These are phyloP conservation scores for Micromonas commoda DNA, from an alignment of 139 green algal genomes.

Conservation along the genomic window DNA sequence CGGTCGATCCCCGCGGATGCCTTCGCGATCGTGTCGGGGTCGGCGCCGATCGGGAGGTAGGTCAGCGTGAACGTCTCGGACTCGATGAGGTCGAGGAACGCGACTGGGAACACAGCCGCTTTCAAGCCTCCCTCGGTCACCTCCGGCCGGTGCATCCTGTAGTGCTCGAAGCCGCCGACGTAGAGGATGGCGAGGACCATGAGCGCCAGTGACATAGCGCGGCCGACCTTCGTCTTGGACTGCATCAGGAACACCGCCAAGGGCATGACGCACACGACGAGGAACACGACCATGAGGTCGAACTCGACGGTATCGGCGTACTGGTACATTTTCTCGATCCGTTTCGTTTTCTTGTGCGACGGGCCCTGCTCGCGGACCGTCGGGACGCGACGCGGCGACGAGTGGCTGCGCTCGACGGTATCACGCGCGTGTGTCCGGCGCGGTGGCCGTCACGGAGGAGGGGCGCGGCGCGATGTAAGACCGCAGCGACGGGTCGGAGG, in stretches of 20 bases:
- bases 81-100: neutral
- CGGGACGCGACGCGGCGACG: too few relatives aligned
- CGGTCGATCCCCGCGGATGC: too few relatives aligned
- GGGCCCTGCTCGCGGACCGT: too few relatives aligned
- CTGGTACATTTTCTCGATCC: neutral
- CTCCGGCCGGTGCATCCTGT: neutral
- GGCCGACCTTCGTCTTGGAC: neutral
- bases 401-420: too few relatives aligned
- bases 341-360: too few relatives aligned
- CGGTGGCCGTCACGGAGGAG: too few relatives aligned
- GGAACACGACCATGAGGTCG: neutral
- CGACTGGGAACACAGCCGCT: neutral
- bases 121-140: neutral
- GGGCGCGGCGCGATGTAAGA: too few relatives aligned
- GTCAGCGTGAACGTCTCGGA: neutral
- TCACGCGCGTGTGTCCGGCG: too few relatives aligned
- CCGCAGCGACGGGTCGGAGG: too few relatives aligned
- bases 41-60: neutral
- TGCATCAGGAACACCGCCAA: slow-evolving; percentile 10
- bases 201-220: neutral
- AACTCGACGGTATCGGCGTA: slow-evolving; percentile 9
- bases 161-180: slow-evolving; percentile 15
- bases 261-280: neutral
- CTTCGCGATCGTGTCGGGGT: neutral
- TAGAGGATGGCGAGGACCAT: neutral